phyloP scores from a whole-genome alignment of 179 eudicot genomes.

The Camellia oleifera region DNA sequence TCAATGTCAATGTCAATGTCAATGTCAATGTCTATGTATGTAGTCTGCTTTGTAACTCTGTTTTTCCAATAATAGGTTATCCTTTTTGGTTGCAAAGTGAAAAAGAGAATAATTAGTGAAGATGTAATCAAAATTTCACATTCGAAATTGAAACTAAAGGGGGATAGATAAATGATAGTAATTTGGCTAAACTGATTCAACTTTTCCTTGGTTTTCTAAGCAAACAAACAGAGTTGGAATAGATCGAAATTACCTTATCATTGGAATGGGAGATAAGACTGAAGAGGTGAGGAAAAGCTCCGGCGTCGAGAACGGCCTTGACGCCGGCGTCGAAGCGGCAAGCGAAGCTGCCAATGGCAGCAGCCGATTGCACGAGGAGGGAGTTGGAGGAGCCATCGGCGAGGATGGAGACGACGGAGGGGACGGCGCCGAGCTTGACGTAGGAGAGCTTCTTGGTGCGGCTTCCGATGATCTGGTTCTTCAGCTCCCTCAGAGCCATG shows the following conservation, averaged over 20 bases:
- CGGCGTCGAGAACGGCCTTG: constrained; percentile 73
- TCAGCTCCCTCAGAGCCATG: constrained; percentile 68
- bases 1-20: too few relatives aligned
- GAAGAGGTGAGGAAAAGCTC: constrained; percentile 55
- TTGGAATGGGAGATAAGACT: constrained; percentile 50
- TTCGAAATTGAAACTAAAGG: not conserved
- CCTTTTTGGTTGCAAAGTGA: not conserved
- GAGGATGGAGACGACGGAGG: constrained; percentile 61
- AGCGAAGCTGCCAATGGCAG: constrained; percentile 79
- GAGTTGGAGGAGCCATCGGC: constrained; percentile 26
- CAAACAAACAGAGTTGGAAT: not conserved
- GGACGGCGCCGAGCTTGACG: constrained; percentile 68
- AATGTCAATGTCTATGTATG: not conserved
- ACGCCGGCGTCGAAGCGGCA: constrained; percentile 83
- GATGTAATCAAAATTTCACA: not conserved
- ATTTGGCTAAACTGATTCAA: not conserved
- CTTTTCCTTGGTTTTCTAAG: not conserved
- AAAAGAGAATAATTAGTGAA: not conserved
- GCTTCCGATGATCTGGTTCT: constrained; percentile 89
- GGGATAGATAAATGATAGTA: not conserved
- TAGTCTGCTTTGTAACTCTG: not conserved
- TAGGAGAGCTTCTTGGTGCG: constrained; percentile 77
- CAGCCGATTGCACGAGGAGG: constrained; percentile 61
- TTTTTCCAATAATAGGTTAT: not conserved
- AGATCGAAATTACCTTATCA: constrained; percentile 40